Evolutionary conservation across 2,329 filamentous ascomycete genomes (phyloP).

Genomic region (Pyrenophora tritici-repentis): DNA sequence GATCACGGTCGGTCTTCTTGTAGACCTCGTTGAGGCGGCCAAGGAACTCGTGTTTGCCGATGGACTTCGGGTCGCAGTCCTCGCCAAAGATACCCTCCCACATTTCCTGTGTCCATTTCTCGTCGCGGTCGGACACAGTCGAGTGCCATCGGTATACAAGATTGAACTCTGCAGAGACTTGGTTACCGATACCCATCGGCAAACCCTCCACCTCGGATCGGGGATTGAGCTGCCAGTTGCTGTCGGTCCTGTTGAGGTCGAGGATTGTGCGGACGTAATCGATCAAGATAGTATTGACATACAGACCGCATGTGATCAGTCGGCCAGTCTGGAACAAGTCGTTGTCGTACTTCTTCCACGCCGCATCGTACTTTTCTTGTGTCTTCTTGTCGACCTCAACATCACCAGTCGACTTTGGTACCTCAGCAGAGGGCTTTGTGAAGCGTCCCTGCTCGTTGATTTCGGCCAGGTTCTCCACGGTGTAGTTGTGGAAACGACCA

Average conservation of each 20-base stretch:
- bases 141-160: conserved; percentile 88
- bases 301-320: conserved; percentile 58
- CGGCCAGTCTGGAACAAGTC: conserved; percentile 59
- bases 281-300: conserved; percentile 59
- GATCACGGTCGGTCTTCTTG: conserved; percentile 65
- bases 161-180: conserved; percentile 87
- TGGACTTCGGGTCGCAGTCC: conserved; percentile 56
- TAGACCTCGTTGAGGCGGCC: conserved; percentile 68
- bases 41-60: conserved; percentile 66
- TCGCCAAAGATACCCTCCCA: conserved; percentile 50
- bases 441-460: conserved; percentile 88
- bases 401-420: conserved; percentile 47
- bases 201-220: conserved; percentile 68
- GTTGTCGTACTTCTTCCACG: conserved; percentile 49
- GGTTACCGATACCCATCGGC: conserved; percentile 76
- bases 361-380: conserved; percentile 33
- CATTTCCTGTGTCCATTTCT: conserved; percentile 74
- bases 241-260: conserved; percentile 69
- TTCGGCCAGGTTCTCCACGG: conserved; percentile 75
- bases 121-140: conserved; percentile 74
- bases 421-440: conserved; percentile 59
- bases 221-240: conserved; percentile 81
- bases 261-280: conserved; percentile 61
- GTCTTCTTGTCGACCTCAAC: conserved; percentile 41
- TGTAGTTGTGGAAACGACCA: conserved; percentile 81